phyloP scores from a whole-genome alignment of 768 basidiomycete species.

The Sistotremastrum niveocremeum region DNA sequence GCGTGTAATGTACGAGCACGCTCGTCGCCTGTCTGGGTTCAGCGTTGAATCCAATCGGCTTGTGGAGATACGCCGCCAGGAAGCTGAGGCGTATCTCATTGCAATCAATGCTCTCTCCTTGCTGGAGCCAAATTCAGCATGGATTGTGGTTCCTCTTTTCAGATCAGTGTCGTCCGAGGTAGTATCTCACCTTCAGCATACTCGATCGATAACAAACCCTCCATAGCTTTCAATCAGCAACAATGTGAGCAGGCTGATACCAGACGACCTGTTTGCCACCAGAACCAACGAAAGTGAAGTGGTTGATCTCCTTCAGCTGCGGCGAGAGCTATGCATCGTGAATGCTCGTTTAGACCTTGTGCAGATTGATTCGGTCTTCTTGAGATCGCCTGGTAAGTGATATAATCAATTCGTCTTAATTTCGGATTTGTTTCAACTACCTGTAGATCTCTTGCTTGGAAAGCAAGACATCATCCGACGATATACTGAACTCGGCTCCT shows the following conservation, averaged over 20 bases:
- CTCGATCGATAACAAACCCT: too few species aligned
- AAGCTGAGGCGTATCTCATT: conserved; percentile 67
- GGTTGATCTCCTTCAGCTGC: conserved; percentile 66
- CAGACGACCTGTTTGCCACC: too few species aligned
- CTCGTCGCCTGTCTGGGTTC: conserved; percentile 52
- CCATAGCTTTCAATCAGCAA: too few species aligned
- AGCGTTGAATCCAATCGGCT: conserved; percentile 22
- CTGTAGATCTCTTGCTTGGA: conserved; percentile 29
- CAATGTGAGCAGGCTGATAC: too few species aligned
- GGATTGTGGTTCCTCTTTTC: conserved; percentile 56
- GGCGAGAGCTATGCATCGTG: conserved; percentile 63
- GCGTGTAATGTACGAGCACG: conserved; percentile 86
- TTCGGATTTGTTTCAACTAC: conserved; percentile 4
- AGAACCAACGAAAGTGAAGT: conserved; percentile 51
- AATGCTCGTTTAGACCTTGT: conserved; percentile 68
- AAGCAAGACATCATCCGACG: conserved; percentile 58
- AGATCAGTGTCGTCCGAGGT: conserved; percentile 18
- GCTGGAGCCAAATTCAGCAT: conserved; percentile 67
- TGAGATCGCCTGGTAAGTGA: conserved; percentile 50
- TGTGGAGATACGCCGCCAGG: conserved; percentile 48
- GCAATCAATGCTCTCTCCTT: conserved; percentile 83
- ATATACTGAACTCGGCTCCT: conserved; percentile 65
- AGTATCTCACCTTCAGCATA: conserved; percentile 22
- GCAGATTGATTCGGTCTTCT: conserved; percentile 46
- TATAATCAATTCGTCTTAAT: conserved; percentile 1